These are phyloP conservation scores for Hypoxylon fuscum DNA, from an alignment of 495 filamentous ascomycete species.

Conservation along the genomic window DNA sequence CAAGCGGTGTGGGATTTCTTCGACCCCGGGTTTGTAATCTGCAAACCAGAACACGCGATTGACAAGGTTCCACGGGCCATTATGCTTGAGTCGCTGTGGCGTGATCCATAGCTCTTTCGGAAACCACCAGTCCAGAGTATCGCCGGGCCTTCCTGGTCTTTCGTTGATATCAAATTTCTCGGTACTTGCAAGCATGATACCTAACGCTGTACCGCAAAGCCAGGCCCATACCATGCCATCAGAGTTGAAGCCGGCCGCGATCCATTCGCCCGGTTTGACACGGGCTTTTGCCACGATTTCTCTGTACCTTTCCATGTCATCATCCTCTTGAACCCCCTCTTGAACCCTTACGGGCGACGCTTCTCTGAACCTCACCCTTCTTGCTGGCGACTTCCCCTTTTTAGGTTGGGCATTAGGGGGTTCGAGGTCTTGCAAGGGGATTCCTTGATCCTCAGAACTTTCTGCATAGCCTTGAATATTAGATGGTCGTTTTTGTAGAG, in stretches of 20 bases:
- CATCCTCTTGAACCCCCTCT: too few relatives aligned
- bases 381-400: too few relatives aligned
- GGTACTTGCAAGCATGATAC: slow-evolving; percentile 48
- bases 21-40: too few relatives aligned
- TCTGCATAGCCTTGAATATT: too few relatives aligned
- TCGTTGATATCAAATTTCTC: slow-evolving; percentile 1
- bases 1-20: too few relatives aligned
- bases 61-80: slow-evolving; percentile 27
- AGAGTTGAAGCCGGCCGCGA: slow-evolving; percentile 56
- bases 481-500: too few relatives aligned
- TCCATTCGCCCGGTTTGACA: slow-evolving; percentile 58
- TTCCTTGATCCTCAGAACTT: too few relatives aligned
- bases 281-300: too few relatives aligned
- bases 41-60: slow-evolving; percentile 14
- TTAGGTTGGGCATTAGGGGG: too few relatives aligned
- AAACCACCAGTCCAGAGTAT: slow-evolving; percentile 41
- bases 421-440: too few relatives aligned
- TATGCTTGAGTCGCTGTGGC: slow-evolving; percentile 40
- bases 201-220: slow-evolving; percentile 54
- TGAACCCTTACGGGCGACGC: too few relatives aligned
- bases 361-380: too few relatives aligned
- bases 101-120: slow-evolving; percentile 39
- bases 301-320: background rate
- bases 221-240: slow-evolving; percentile 61
- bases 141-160: slow-evolving; percentile 4